Conservation (phyloP, 1,139 yeast species). For the Saccharomyces pastorianus region DNA sequence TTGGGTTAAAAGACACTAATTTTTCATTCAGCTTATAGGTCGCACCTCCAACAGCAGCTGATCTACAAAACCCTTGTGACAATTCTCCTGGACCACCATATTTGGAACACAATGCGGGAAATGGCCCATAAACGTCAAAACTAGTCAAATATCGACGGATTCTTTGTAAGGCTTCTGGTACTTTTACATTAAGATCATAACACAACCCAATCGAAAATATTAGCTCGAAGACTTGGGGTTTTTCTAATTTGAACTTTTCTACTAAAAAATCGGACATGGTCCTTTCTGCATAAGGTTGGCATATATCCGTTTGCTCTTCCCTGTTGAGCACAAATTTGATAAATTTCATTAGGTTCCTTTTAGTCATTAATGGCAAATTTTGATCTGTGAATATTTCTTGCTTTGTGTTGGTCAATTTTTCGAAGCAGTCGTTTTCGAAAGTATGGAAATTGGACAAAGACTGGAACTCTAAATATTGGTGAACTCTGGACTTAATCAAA, state of each 20-base stretch:
- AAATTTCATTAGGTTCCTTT: slow-evolving; percentile 84
- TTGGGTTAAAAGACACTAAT: slow-evolving; percentile 56
- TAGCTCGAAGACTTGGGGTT: slow-evolving; percentile 72
- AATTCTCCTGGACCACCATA: slow-evolving; percentile 96
- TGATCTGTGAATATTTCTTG: slow-evolving; percentile 93
- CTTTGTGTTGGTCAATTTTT: slow-evolving; percentile 71
- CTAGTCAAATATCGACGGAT: slow-evolving; percentile 77
- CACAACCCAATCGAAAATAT: slow-evolving; percentile 81
- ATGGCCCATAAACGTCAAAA: slow-evolving; percentile 88
- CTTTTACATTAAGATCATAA: slow-evolving; percentile 47
- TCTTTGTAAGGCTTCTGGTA: slow-evolving; percentile 69
- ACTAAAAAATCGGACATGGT: slow-evolving; percentile 54
- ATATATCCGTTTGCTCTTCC: slow-evolving; percentile 45
- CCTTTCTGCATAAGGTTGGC: slow-evolving; percentile 47
- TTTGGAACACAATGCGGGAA: slow-evolving; percentile 86
- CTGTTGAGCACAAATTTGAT: slow-evolving; percentile 79
- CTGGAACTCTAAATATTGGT: slow-evolving; percentile 86
- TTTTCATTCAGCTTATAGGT: slow-evolving; percentile 76
- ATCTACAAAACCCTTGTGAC: slow-evolving; percentile 93
- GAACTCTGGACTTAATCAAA: slow-evolving; percentile 75
- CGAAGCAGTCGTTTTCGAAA: slow-evolving; percentile 82
- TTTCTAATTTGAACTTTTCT: slow-evolving; percentile 60
- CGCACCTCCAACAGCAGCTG: slow-evolving; percentile 97
- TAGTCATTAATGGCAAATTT: slow-evolving; percentile 62
- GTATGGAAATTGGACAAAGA: slow-evolving; percentile 84